Percentiles rank a stretch among this genome's conserved stretches.
Evolutionary conservation across 805 yeast genomes (phyloP).

Genomic region (Wickerhamiella bombiphila): DNA sequence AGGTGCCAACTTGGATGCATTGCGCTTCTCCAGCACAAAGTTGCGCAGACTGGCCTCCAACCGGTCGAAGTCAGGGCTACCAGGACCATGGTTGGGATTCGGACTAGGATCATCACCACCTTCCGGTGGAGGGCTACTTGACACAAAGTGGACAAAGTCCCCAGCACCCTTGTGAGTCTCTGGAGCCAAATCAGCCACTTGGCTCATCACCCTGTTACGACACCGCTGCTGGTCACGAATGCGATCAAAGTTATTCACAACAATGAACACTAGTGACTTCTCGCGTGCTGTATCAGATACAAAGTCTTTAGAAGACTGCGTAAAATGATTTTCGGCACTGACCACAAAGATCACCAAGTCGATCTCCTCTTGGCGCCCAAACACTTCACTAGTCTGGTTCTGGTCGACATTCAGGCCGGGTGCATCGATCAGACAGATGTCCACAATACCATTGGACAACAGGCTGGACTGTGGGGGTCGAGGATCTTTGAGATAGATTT

Average conservation of each 20-base stretch:
- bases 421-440: conserved; percentile 85
- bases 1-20: conserved; percentile 78
- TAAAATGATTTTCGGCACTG: conserved; percentile 89
- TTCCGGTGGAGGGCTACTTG: conserved; percentile 21
- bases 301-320: conserved; percentile 87
- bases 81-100: conserved; percentile 15
- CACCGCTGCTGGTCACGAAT: conserved; percentile 74
- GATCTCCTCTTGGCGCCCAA: conserved; percentile 92
- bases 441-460: conserved; percentile 78
- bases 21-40: conserved; percentile 77
- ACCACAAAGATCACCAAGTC: conserved; percentile 94
- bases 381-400: conserved; percentile 85
- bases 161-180: conserved; percentile 75
- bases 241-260: conserved; percentile 81
- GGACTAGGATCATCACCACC: conserved; percentile 16
- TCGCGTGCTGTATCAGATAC: conserved; percentile 82
- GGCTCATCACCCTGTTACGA: conserved; percentile 60
- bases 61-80: conserved; percentile 43
- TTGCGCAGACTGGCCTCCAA: conserved; percentile 73
- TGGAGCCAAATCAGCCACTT: conserved; percentile 73
- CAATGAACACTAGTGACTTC: conserved; percentile 82
- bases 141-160: conserved; percentile 90
- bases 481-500: conserved; percentile 67
- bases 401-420: conserved; percentile 94
- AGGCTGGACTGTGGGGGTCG: conserved; percentile 55